Evolutionary conservation across 177 flowering plant species (phyloP).

Genomic region (Vitis hybrid): DNA sequence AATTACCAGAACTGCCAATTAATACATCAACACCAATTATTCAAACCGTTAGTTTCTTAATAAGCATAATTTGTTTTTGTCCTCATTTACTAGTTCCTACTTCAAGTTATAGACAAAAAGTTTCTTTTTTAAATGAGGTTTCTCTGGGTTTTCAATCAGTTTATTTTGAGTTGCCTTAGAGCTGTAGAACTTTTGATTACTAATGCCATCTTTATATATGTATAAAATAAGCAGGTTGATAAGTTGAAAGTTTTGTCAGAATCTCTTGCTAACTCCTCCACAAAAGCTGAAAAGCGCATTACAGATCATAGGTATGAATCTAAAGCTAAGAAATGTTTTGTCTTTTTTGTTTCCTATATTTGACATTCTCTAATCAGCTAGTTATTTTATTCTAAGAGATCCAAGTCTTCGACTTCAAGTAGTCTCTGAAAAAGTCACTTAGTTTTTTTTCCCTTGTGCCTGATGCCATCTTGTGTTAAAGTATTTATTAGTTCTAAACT

Average conservation of each 20-base stretch:
- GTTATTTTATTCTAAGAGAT: too few relatives aligned
- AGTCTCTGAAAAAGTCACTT: not conserved
- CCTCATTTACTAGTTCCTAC: not conserved
- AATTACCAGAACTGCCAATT: too few relatives aligned
- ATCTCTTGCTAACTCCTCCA: conserved; percentile 58
- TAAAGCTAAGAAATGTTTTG: not conserved
- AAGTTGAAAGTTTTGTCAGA: conserved; percentile 69
- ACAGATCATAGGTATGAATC: conserved; percentile 53
- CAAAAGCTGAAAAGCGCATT: conserved; percentile 68
- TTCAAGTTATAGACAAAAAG: too few relatives aligned
- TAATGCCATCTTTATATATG: not conserved
- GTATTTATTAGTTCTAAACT: not conserved
- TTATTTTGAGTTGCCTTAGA: not conserved
- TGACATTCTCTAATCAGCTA: not conserved
- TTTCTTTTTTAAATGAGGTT: too few relatives aligned
- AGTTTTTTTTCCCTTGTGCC: not conserved
- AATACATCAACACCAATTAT: too few relatives aligned
- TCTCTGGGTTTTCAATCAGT: not conserved
- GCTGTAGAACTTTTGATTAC: not conserved
- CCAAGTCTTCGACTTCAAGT: not conserved
- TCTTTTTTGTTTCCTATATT: not conserved
- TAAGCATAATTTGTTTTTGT: not conserved
- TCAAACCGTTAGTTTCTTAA: too few relatives aligned
- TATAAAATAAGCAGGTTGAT: conserved; percentile 45
- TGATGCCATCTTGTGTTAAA: not conserved